A percentile compares a stretch with the other conserved stretches of the same genome.
Conservation (phyloP, 768 basidiomycete genomes). For the Pulveroboletus ravenelii region DNA sequence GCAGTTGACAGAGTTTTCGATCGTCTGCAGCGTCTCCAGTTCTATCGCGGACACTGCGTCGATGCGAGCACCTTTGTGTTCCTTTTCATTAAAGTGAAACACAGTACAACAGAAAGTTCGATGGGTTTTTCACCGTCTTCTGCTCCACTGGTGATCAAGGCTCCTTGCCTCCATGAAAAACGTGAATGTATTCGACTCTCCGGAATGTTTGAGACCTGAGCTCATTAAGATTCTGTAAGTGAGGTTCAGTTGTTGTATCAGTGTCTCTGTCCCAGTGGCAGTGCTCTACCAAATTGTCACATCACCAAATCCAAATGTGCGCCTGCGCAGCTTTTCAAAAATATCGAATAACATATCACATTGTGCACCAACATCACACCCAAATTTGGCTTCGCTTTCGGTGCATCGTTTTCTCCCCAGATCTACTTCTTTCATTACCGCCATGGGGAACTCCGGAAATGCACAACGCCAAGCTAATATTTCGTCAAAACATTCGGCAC, state of each 20-base stretch:
- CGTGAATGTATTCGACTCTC: background rate
- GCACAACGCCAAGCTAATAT: slow-evolving; percentile 28
- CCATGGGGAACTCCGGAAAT: slow-evolving; percentile 15
- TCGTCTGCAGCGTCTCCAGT: background rate
- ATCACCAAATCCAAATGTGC: too few species aligned
- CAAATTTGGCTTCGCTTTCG: too few species aligned
- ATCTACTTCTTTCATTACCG: background rate
- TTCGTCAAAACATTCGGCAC: slow-evolving; percentile 35
- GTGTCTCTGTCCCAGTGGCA: too few species aligned
- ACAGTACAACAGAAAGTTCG: background rate
- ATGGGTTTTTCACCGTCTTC: background rate
- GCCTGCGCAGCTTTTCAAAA: too few species aligned
- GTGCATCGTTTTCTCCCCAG: background rate
- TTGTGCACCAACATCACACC: too few species aligned
- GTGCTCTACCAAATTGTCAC: too few species aligned
- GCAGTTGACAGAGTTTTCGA: background rate
- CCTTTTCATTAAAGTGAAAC: background rate
- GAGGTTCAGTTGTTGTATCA: too few species aligned
- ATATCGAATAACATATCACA: too few species aligned
- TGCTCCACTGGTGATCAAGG: background rate
- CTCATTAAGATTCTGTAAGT: too few species aligned
- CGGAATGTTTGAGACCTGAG: background rate
- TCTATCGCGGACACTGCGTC: background rate
- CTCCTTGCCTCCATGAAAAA: too few species aligned
- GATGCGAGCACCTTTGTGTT: too few species aligned